Percentiles rank a stretch among this genome's conserved stretches.
Evolutionary conservation across 139 green algal genomes (phyloP).

Genomic region (Nannochloris sp.): DNA sequence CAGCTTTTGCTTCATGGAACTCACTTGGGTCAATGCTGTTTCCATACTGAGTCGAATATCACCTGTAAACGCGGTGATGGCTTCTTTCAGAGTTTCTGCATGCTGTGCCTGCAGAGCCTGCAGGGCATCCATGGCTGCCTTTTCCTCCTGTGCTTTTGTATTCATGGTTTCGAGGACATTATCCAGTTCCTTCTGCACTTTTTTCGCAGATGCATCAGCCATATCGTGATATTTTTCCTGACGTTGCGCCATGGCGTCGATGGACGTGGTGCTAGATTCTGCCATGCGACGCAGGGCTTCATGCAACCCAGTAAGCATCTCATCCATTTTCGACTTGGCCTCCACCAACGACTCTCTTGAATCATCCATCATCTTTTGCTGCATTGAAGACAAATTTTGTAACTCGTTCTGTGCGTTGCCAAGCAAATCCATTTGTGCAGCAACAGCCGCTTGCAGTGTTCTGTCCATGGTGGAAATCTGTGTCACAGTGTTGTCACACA

Average conservation of each 20-base stretch:
- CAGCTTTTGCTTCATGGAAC: not conserved
- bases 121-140: slow-evolving; percentile 12
- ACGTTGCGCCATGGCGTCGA: slow-evolving; percentile 16
- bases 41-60: slow-evolving; percentile 11
- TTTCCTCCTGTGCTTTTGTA: slow-evolving; percentile 13
- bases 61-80: not conserved
- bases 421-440: slow-evolving; percentile 21
- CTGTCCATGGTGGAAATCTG: slow-evolving; percentile 20
- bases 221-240: not conserved
- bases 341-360: not conserved
- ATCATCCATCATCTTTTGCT: not conserved
- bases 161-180: slow-evolving; percentile 14
- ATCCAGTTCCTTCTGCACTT: slow-evolving; percentile 5
- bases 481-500: slow-evolving; percentile 8
- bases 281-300: slow-evolving; percentile 13
- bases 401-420: slow-evolving; percentile 8
- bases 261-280: slow-evolving; percentile 8
- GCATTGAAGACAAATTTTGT: not conserved
- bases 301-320: not conserved
- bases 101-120: slow-evolving; percentile 6
- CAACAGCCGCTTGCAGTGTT: slow-evolving; percentile 12
- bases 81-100: slow-evolving; percentile 4
- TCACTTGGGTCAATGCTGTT: slow-evolving; percentile 5
- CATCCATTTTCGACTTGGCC: not conserved
- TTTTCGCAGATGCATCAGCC: slow-evolving; percentile 15